Evolutionary conservation across 1,284 basidiomycete genomes (phyloP), one percentile per base, ranked within the genome.

Genomic region (Apiotrichum domesticum): DNA sequence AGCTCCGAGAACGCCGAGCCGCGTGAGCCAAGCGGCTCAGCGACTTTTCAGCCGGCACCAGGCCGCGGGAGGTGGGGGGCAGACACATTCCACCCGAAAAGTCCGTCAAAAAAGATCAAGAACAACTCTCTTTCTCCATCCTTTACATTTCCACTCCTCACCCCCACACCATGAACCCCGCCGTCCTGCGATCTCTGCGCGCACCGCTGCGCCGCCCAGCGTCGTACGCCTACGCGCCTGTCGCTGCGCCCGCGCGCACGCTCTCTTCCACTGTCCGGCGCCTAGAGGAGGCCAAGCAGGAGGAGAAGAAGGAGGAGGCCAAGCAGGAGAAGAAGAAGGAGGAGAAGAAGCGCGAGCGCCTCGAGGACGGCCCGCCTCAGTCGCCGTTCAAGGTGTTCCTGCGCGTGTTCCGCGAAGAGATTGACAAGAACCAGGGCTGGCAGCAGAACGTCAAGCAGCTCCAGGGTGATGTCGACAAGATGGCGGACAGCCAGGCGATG

Each of bases 401-500:
- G 14, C 90, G 97, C 46, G 93, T 95, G 29, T 81, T 98, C 54
- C 85, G 83, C 65, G 91, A 96, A 58, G 95, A 98, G 78, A 79
- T 98, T 49, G 82, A 84, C 73, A 98, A 98, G 82, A 95, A 91
- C 73, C 82, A 91, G 66, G 94, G 95, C 73, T 81, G 96, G 56
- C 92, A 96, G 78, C 91, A 97, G 51, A 96, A 95, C 77, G 88
- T 98, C 58, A 93, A 92, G 79, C 92, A 96, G 78, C 83, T 98
- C 35, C 90, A 95, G 77, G 96, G 96, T 65, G 92, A 98, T 75
- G 95, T 96, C 41, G 90, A 91, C 79, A 97, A 97, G 78, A 79
- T 97, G 52, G 94, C 96, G 79, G 95, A 98, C 74, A 90, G 87
- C 55, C 92, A 95, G 73, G 88, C 94, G n/a, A 88, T 98, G 90